Conservation (phyloP, 176 grass and related monocot species). For the Avena insularis region DNA sequence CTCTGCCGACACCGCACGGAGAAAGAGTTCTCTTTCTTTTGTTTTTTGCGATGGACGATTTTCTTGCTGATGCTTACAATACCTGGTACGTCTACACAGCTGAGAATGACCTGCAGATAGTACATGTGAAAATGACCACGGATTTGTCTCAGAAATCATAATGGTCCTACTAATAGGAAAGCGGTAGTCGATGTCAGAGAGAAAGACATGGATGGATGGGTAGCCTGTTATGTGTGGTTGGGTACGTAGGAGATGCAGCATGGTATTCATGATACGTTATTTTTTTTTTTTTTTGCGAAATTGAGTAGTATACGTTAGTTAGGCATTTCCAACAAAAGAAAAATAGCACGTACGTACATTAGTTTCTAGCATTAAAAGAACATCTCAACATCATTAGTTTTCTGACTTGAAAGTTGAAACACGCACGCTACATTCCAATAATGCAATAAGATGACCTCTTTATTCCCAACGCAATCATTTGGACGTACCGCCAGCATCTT, state of each 20-base stretch:
- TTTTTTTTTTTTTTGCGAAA: too few relatives aligned
- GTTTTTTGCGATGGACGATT: neutral
- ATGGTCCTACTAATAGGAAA: neutral
- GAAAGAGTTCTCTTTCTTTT: neutral
- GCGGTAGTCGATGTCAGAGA: neutral
- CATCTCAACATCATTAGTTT: neutral
- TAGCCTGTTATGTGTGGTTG: neutral
- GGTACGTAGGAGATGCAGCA: neutral
- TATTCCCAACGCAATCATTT: neutral
- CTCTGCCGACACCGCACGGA: constrained; percentile 47
- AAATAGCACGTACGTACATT: too few relatives aligned
- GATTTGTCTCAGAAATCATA: neutral
- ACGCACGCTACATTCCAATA: neutral
- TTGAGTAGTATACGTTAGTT: too few relatives aligned
- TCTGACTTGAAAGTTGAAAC: too few relatives aligned
- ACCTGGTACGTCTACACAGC: neutral
- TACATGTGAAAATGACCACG: neutral
- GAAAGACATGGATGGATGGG: neutral
- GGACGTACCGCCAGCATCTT: neutral
- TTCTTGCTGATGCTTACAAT: neutral
- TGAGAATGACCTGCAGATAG: neutral
- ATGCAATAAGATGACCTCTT: neutral
- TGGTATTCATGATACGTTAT: neutral
- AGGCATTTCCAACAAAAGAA: too few relatives aligned
- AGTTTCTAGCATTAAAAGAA: neutral